Evolutionary conservation across 768 basidiomycete species (phyloP).

Genomic region (Russula griseocarnosa): DNA sequence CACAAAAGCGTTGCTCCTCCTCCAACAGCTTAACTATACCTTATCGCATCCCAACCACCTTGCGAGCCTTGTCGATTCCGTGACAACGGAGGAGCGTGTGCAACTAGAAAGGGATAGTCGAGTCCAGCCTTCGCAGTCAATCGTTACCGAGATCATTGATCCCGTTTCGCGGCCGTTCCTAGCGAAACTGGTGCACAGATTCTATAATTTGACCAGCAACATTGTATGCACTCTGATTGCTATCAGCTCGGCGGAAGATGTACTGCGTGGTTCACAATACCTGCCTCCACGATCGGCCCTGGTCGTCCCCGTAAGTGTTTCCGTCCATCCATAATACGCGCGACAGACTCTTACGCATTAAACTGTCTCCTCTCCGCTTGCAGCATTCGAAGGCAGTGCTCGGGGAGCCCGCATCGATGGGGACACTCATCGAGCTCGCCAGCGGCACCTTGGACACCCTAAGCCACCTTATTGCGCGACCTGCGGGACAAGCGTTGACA

Average conservation of each 20-base stretch:
- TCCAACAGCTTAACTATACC: constrained; percentile 73
- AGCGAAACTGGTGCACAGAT: constrained; percentile 62
- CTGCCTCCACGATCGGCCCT: constrained; percentile 68
- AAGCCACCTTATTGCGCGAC: constrained; percentile 54
- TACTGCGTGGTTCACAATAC: constrained; percentile 62
- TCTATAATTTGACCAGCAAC: constrained; percentile 68
- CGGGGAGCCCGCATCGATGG: constrained; percentile 77
- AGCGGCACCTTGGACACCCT: constrained; percentile 74
- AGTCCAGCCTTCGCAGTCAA: constrained; percentile 33
- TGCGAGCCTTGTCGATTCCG: constrained; percentile 73
- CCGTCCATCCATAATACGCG: not conserved
- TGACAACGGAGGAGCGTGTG: constrained; percentile 68
- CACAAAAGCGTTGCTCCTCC: constrained; percentile 48
- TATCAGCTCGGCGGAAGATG: constrained; percentile 64
- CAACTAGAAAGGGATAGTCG: constrained; percentile 59
- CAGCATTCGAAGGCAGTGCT: constrained; percentile 85
- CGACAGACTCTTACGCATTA: not conserved
- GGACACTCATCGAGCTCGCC: constrained; percentile 82
- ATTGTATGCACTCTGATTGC: constrained; percentile 66
- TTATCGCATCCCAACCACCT: constrained; percentile 89
- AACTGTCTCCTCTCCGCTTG: constrained; percentile 6
- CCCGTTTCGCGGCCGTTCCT: constrained; percentile 67
- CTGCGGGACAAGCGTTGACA: constrained; percentile 52
- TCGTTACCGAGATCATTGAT: constrained; percentile 49
- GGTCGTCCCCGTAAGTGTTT: constrained; percentile 61